Evolutionary conservation across 2,329 filamentous ascomycete species (phyloP).

Genomic region (Arthrocladium fulminans): DNA sequence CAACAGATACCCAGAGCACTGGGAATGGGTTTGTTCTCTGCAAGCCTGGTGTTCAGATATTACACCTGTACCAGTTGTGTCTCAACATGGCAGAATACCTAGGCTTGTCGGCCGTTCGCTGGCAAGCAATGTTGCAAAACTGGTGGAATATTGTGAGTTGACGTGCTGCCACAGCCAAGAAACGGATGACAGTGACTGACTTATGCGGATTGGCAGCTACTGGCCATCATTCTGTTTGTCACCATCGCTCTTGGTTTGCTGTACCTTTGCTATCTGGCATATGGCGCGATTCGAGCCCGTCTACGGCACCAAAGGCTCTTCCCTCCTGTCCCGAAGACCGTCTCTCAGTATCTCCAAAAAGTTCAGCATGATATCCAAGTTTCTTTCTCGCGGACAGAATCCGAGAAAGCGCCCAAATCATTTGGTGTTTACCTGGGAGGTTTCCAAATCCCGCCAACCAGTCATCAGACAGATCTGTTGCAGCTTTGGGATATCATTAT

Average conservation of each 20-base stretch:
- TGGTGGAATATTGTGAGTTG: background rate
- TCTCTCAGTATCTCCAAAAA: background rate
- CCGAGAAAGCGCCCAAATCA: constrained; percentile 14
- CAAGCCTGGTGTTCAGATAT: background rate
- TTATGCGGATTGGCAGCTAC: background rate
- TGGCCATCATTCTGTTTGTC: no score
- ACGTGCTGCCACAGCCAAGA: background rate
- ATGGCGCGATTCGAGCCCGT: no score
- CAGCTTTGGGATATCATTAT: constrained; percentile 37
- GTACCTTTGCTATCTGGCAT: no score
- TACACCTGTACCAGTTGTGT: background rate
- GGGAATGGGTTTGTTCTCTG: no score
- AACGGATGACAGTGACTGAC: background rate
- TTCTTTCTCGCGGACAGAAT: constrained; percentile 17
- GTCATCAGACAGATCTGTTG: constrained; percentile 29
- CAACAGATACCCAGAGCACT: no score
- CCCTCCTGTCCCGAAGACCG: background rate
- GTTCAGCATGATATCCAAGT: background rate
- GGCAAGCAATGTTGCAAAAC: background rate
- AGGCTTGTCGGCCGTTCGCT: background rate
- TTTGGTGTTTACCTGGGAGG: constrained; percentile 38
- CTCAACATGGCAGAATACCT: background rate
- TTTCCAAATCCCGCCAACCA: constrained; percentile 28
- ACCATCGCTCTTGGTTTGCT: no score
- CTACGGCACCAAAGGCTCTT: no score